Evolutionary conservation across 176 grass and related monocot species (phyloP).

Genomic region (Typha latifolia): DNA sequence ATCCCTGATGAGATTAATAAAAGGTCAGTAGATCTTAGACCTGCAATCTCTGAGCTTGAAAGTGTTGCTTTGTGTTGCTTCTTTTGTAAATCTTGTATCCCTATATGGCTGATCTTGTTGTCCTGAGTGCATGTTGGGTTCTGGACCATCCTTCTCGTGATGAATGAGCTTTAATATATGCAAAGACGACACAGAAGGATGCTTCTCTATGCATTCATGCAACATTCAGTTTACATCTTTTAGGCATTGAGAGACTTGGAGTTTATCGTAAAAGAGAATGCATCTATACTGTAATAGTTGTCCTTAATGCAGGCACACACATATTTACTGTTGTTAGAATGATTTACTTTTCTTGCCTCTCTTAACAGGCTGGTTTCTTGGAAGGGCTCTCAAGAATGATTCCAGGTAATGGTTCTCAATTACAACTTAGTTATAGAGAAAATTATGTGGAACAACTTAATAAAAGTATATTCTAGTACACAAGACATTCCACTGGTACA

Average conservation of each 20-base stretch:
- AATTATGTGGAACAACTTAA: background rate
- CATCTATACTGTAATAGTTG: background rate
- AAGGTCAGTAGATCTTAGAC: background rate
- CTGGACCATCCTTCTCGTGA: background rate
- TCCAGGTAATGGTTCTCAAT: conserved; percentile 48
- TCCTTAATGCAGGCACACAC: background rate
- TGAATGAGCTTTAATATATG: background rate
- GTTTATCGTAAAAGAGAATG: background rate
- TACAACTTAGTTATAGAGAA: background rate
- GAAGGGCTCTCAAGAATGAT: conserved; percentile 84
- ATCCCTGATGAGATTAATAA: background rate
- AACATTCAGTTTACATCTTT: background rate
- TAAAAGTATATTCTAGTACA: no score
- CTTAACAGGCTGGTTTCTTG: conserved; percentile 81
- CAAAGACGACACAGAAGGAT: background rate
- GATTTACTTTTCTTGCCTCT: conserved; percentile 3
- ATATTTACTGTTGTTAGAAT: background rate
- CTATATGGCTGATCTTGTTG: background rate
- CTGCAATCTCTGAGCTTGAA: background rate
- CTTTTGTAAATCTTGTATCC: background rate
- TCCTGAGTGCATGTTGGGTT: no score
- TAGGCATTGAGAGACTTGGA: background rate
- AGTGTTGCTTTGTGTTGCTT: background rate
- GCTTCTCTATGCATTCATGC: background rate
- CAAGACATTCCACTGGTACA: no score